Evolutionary conservation across 1,139 yeast genomes (phyloP), one percentile per base, ranked within the genome.

Genomic region (Kodamaea derodonti): DNA sequence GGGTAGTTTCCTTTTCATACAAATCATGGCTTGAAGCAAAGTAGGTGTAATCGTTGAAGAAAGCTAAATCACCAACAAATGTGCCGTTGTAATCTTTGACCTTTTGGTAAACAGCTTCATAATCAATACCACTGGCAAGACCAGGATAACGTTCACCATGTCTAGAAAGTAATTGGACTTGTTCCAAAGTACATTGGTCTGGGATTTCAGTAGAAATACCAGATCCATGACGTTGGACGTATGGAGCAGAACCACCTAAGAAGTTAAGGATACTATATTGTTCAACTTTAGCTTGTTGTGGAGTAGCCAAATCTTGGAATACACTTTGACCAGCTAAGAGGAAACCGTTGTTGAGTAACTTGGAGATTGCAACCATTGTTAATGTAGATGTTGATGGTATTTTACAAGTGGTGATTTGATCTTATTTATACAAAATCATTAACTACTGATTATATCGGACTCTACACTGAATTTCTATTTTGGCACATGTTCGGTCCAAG

Each of bases 111-210:
- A 58, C 38, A 8, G 46, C 45, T 30, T 55, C 45, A 28, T 36
- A 32, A 22, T n/a, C 30, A n/a, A 29, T 23, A 3, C 48, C 51
- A 3, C 23, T 30, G 7, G 26, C 37, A 16, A 37, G 38, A 29
- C 51, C 43, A 31, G 86, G 87, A 52, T 67, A 83, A 47, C 92
- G 63, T 50, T 81, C 88, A n/a, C 90, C 92, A 47, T 84, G 92
- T 51, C 92, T 72, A 38, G 73, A 67, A 33, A 78, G 58, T 40
- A 78, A 57, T 43, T 78, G 80, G n/a, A 80, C 84, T 53, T 80
- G 87, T 41, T 78, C 80, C 32, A 81, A 65, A 8, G 61, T 53
- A 50, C 85, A 75, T 32, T 66, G 65, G 3, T 52, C 62, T 8
- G 88, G 87, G 29, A 60, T 47, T 20, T 57, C 66, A 24, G 72